These are phyloP conservation scores for Tylopilus rubrobrunneus DNA, from an alignment of 768 basidiomycete species.

Conservation along the genomic window DNA sequence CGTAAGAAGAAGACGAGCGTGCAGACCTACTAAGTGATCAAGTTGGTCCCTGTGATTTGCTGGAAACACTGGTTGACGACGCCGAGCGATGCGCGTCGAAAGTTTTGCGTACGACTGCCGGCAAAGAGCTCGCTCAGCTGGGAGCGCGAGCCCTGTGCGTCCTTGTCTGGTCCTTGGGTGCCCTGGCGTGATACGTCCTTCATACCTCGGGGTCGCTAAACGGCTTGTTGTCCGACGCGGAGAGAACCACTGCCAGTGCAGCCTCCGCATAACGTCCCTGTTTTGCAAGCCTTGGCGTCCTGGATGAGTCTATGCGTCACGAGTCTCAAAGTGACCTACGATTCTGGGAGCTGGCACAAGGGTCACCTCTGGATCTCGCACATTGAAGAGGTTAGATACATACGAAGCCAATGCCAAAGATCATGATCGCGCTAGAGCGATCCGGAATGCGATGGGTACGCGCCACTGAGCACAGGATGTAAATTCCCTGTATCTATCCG, in stretches of 20 bases:
- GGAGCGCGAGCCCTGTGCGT: no score
- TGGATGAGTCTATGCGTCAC: background rate
- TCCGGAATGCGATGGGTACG: constrained; percentile 59
- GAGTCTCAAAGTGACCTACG: constrained; percentile 24
- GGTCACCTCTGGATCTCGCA: background rate
- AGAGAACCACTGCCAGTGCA: no score
- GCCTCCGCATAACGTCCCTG: no score
- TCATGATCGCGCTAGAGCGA: constrained; percentile 50
- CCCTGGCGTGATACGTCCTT: no score
- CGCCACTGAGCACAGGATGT: constrained; percentile 57
- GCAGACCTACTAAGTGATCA: no score
- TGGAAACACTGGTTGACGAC: constrained; percentile 63
- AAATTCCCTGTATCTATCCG: constrained; percentile 45
- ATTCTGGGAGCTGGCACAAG: constrained; percentile 47
- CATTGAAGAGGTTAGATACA: constrained; percentile 20
- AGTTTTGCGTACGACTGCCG: constrained; percentile 47
- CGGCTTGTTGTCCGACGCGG: no score
- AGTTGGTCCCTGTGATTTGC: constrained; percentile 64
- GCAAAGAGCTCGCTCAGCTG: constrained; percentile 52
- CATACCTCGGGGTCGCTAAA: no score
- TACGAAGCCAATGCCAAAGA: constrained; percentile 43
- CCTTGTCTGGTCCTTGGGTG: no score
- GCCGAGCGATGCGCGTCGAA: constrained; percentile 55
- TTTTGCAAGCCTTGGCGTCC: constrained; percentile 46
- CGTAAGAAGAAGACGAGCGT: background rate